Evolutionary conservation across 1,139 yeast species (phyloP), one percentile per base, ranked within the genome.

Genomic region (Pichia inconspicua): DNA sequence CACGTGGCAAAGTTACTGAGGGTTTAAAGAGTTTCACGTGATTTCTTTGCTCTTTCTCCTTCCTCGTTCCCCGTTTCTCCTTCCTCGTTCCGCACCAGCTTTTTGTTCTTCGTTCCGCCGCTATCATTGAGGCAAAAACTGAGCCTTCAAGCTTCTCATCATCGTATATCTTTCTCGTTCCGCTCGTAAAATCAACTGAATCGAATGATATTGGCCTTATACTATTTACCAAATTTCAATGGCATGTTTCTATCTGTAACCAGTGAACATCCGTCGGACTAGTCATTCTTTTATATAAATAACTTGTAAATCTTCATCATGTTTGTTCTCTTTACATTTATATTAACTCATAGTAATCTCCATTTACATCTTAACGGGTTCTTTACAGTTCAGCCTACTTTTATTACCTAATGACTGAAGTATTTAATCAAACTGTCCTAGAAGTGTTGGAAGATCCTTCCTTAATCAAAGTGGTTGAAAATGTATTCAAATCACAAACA

Each of bases 401-500:
- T 22, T n/a, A 15, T 34, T 10, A 22, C 22, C 22, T 3, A 31
- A 63, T 62, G 66, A 58, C 63, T 35, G 65, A 62, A 46, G 54
- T 62, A 5, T 62, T 63, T 52, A 62, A 62, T 48, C 46, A 58
- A n/a, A 60, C 65, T 8, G 53, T 58, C 4, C 44, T 62, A 41
- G 58, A 54, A 22, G 10, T 49, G 4, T 35, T 60, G 10, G 36
- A 44, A 30, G 48, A 57, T 15, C 61, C 63, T 19, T 57, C 70
- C 5, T 64, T 66, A 45, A 39, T 53, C 10, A 64, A 63, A 39
- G 69, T 73, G 11, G 55, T 68, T 39, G 58, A 57, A 41, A 70
- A 66, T 49, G 64, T 72, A 15, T 59, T 58, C 41, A 57, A 57
- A 28, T 58, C 64, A 15, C 73, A 70, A 54, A 67, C 70, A 4